Evolutionary conservation across 2,329 filamentous ascomycete genomes (phyloP).

Genomic region (Thelonectria discophora): DNA sequence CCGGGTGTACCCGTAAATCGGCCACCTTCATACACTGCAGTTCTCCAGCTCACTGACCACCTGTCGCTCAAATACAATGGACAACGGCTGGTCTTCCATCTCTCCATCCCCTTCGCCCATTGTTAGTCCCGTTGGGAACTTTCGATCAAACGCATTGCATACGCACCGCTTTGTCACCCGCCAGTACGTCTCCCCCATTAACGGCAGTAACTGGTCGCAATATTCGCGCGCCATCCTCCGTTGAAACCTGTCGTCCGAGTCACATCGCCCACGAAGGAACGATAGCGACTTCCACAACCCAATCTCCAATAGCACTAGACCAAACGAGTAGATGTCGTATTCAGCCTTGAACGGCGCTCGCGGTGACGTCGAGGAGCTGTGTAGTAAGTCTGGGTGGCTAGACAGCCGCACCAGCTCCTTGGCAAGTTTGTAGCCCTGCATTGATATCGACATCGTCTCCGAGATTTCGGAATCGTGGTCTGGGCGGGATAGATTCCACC

Average conservation of each 20-base stretch:
- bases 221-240: not conserved
- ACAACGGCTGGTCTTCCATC: not conserved
- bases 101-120: not conserved
- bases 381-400: not conserved
- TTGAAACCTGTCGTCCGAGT: not conserved
- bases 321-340: not conserved
- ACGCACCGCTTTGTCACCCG: not conserved
- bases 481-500: not conserved
- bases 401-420: not conserved
- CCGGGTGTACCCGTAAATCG: no score
- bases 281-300: not conserved
- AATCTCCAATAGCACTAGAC: not conserved
- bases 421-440: not conserved
- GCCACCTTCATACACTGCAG: not conserved
- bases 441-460: not conserved
- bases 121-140: not conserved
- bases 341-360: not conserved
- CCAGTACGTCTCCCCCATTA: not conserved
- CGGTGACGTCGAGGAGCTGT: not conserved
- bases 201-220: not conserved
- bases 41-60: not conserved
- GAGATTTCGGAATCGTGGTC: not conserved
- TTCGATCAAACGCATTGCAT: not conserved
- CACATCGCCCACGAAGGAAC: not conserved
- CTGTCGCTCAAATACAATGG: not conserved